Evolutionary conservation across 2,329 filamentous ascomycete genomes (phyloP), one percentile per base, ranked within the genome.

Genomic region (Lasiodiplodia sp.): DNA sequence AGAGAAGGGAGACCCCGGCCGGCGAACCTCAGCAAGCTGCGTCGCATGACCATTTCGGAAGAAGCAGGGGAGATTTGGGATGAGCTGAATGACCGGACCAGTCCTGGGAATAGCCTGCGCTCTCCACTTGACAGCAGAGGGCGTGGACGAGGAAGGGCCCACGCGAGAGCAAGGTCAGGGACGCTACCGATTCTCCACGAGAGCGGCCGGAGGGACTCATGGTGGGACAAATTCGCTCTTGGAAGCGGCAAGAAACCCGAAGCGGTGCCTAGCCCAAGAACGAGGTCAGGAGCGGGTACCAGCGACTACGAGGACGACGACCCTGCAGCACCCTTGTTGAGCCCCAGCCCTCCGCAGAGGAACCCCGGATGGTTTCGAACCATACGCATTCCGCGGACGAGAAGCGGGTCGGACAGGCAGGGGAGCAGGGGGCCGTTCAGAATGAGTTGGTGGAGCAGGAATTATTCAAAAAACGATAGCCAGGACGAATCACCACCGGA

Each of bases 61-160:
- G 92, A 96, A 76, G 87, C 88, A 1, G 89, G 89, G 44, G 92
- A 96, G 73, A 96, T 97, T 38, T 97, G 93, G 94, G 92, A 89
- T 68, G 93, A 96, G 77, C 85, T 97, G 16, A 91, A 96, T 75
- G 94, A 97, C 73, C 88, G 91, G 28, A 52, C 44, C 1, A 64
- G 60, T 23, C 60, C 60, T 11, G 47, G 60, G 2, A 40, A 58
- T 8, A 62, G 47, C 28, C 47, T 58, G 14, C 31, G 44, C 40
- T 58, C 55, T 28, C 65, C 65, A 4, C 28, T 67, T 12, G 65
- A 67, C 23, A 58, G 40, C 53, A 44, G 65, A 34, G 65, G 65
- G 21, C 65, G 65, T 4, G 55, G 65, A 49, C 38, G 55, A 18
- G 65, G 31, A 8, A 60, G 51, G 28, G 65, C 40, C 3, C 65